A percentile compares a stretch with the other conserved stretches of the same genome.
Conservation (phyloP, 495 filamentous ascomycete species). For the Ramalina intermedia region DNA sequence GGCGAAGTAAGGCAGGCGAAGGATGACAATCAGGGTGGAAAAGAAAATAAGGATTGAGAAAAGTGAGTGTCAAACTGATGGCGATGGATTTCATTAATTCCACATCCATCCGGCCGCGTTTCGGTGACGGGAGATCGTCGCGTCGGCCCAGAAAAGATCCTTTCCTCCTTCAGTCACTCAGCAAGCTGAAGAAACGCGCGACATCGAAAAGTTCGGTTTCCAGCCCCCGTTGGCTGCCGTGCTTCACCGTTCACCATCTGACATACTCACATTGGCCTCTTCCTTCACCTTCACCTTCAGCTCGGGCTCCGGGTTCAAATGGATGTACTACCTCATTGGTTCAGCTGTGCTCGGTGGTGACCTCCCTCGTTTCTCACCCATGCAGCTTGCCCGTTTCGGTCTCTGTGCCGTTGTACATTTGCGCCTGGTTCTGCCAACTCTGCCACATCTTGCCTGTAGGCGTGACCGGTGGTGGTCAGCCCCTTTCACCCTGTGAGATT, state of each 20-base stretch:
- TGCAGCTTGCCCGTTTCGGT: no score
- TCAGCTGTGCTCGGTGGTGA: no score
- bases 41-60: no score
- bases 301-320: no score
- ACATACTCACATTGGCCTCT: no score
- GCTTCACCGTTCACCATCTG: background rate
- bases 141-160: background rate
- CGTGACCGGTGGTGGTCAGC: background rate
- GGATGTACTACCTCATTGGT: no score
- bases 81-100: background rate
- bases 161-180: background rate
- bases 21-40: background rate
- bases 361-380: no score
- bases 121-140: background rate
- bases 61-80: no score
- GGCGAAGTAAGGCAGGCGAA: background rate
- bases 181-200: background rate
- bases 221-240: background rate
- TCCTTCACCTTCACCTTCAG: background rate
- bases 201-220: background rate
- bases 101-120: background rate
- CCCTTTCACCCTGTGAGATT: background rate
- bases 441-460: no score
- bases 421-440: no score
- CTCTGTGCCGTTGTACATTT: no score